Percentiles rank a stretch among this genome's conserved stretches.
phyloP scores from a whole-genome alignment of 305 asterid species.

The Fraxinus sp. region DNA sequence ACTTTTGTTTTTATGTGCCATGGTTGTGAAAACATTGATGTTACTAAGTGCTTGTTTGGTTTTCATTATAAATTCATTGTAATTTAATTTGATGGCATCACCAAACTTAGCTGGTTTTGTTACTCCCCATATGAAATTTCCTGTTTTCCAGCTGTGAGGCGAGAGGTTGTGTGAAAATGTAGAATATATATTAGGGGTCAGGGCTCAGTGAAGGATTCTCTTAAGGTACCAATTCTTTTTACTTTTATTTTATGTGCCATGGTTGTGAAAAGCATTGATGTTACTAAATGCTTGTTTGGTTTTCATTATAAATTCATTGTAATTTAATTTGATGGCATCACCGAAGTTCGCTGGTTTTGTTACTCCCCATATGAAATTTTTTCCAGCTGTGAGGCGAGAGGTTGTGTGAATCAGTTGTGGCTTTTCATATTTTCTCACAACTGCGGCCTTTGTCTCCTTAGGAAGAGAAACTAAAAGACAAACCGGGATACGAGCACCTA shows the following conservation, averaged over 20 bases:
- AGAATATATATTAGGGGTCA: constrained; percentile 29
- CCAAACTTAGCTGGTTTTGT: neutral
- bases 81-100: neutral
- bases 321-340: neutral
- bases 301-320: neutral
- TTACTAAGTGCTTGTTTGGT: neutral
- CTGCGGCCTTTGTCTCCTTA: constrained; percentile 23
- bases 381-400: neutral
- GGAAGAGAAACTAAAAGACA: constrained; percentile 76
- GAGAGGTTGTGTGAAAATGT: constrained; percentile 33
- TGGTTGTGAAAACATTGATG: neutral
- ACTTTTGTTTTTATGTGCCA: constrained; percentile 24
- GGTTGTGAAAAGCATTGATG: neutral
- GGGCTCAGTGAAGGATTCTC: too few species aligned
- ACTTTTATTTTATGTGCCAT: neutral
- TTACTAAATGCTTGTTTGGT: neutral
- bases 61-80: neutral
- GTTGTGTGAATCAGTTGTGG: neutral
- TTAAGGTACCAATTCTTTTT: too few species aligned
- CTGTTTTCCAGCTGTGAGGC: neutral
- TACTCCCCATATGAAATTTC: neutral
- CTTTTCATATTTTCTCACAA: constrained; percentile 6
- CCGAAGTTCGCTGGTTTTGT: neutral
- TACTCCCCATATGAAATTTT: neutral
- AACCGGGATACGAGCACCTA: constrained; percentile 82